Evolutionary conservation across 148 eudicot species (phyloP), one percentile per base, ranked within the genome.

Genomic region (Heliosperma pusillum): DNA sequence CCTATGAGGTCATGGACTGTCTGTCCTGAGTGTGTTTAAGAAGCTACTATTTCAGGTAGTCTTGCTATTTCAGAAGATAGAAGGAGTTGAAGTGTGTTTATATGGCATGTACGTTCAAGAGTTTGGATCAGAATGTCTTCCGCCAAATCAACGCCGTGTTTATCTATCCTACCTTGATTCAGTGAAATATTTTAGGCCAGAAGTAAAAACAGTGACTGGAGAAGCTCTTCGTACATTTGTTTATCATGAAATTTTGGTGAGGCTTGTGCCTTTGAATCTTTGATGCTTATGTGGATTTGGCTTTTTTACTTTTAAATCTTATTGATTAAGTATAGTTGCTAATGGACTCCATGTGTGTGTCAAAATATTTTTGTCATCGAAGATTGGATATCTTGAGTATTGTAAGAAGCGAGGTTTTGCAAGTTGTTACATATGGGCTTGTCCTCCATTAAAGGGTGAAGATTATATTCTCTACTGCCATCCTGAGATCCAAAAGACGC

Each of bases 21-120:
- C 11, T 24, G 63, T 47, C 16, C 20, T 12, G 19, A 69, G 56
- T 53, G 11, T 77, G 64, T 60, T 36, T 66, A 25, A 40, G 36
- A 30, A 21, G 42, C 27, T 27, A 57, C 70, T 77, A 55, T 76
- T 78, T 27, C 87, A 96, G 99, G 99, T 89, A 44, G 85, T 96
- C 59, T 86, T 96, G 78, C 83, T 96, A 61, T 96, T 96, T 83
- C 97, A 92, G 85, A 89, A 89, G 82, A 90, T 90, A 76, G 99
- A 96, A 88, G 99, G 97, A 69, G 97, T 92, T 21, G 97, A 96
- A 86, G 97, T 96, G 47, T 96, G 99, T 83, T 83, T 96, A 64
- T 96, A 90, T 88, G 97, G 97, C 80, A 96, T 96, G 99, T 96
- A 96, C 86, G 97, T 96, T 70, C 99, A 96, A 84, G 99, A 96